Base-by-base conservation (phyloP, 2,329 filamentous ascomycete species). In the Alternaria panax region DNA sequence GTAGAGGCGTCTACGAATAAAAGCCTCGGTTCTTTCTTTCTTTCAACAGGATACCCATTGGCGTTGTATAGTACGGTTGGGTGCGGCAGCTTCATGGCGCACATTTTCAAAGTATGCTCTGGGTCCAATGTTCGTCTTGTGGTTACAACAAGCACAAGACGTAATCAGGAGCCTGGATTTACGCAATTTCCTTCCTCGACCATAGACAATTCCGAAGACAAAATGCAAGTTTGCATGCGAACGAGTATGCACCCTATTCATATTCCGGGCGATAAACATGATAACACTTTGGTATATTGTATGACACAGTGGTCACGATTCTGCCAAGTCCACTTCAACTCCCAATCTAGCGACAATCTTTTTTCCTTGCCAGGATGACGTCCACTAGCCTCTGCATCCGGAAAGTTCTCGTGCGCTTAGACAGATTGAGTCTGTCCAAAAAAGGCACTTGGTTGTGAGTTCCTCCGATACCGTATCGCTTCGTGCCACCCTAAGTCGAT, bases 31-130 rank as follows among this genome's bases (percentile, higher is more conserved):
- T 59, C 14, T 34, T 34, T 34, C 14, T 34, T 54, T 60, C 56
- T 54, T 25, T 34, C 12, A 34, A 52, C 58, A 62, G 69, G 62
- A 71, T 71, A 71, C 69, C 69, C 69, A 69, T 51, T 41, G 63
- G 67, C 65, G 66, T 71, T 66, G 52, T 61, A 55, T 38, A 64
- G 57, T 56, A 59, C 47, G 42, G 38, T 51, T 36, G 51, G 42
- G 24, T 27, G 52, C 34, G 40, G 38, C 38, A 47, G 25, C 41
- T 50, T 24, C 30, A 22, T 11, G 32, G 41, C 12, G 27, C 20
- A 24, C 40, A 22, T 43, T 34, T 16, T 47, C n/a, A 9, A 54
- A 22, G 2, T 41, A 20, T 28, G 30, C 43, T 22, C 36, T 27
- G 16, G 27, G 25, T 46, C 32, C 25, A 11, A 24, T 25, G 11